Evolutionary conservation across 441 rosid genomes (phyloP).

Genomic region (Manihot esculenta): DNA sequence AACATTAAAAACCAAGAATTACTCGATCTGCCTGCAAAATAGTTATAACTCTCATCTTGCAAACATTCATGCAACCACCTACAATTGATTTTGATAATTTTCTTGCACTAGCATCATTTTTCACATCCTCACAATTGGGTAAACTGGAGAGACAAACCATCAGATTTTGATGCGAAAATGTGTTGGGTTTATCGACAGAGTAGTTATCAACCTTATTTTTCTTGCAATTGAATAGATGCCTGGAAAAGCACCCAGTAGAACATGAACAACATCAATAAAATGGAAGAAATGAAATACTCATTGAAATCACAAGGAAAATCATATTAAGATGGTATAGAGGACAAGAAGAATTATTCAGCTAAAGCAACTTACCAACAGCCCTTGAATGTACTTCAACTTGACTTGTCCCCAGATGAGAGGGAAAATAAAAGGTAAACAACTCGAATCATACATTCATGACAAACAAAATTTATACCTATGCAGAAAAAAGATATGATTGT

Average conservation of each 20-base stretch:
- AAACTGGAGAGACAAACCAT: conserved; percentile 38
- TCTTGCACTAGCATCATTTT: conserved; percentile 46
- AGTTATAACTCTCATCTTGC: conserved; percentile 70
- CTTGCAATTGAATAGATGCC: conserved; percentile 74
- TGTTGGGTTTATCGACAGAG: conserved; percentile 38
- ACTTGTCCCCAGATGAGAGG: conserved; percentile 2
- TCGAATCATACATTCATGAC: neutral
- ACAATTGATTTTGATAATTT: conserved; percentile 73
- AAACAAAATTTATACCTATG: neutral
- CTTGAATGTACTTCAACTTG: neutral
- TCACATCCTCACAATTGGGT: conserved; percentile 60
- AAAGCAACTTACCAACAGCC: neutral
- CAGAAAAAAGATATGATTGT: neutral
- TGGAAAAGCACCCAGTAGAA: conserved; percentile 35
- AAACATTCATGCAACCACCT: conserved; percentile 75
- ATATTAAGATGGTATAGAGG: neutral
- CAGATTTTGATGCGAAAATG: conserved; percentile 44
- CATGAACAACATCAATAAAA: conserved; percentile 9
- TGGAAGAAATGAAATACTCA: neutral
- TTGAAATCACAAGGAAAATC: conserved; percentile 1
- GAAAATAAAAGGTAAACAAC: neutral
- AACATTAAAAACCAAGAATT: conserved; percentile 56
- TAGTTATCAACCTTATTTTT: conserved; percentile 62
- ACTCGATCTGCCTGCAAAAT: conserved; percentile 51
- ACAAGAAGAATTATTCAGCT: neutral